Base-by-base conservation (phyloP, 805 yeast species). In the Saturnispora halmiae region DNA sequence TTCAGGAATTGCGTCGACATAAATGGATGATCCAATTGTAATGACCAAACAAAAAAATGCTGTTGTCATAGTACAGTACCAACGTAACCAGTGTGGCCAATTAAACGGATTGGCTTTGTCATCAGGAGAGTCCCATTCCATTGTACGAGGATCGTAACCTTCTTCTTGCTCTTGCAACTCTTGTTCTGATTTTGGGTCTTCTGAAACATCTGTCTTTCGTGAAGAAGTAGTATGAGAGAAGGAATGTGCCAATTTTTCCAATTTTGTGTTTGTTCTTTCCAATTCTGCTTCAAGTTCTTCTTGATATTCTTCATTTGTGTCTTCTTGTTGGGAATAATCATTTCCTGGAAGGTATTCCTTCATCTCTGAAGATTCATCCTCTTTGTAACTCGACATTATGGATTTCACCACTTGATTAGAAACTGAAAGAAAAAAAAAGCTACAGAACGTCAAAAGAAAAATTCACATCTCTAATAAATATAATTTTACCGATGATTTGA, bases 21-120 rank as follows among this genome's bases (percentile, higher is more conserved):
- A 82, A 41, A 82, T 64, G 0, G 90, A 82, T 0, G 88, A 79
- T 19, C 92, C 90, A 55, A 82, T 70, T 0, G 87, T 75, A 25
- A 80, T 80, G 26, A 76, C 81, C 27, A 82, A 65, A 65, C 88
- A 81, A 36, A 76, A 63, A 18, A 65, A 44, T 2, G 87, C 86
- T 11, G 78, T 73, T 4, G 75, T 67, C 75, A 77, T 70, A 1
- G 88, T 80, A 42, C 73, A 61, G 31, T 56, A 54, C 87, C 88
- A 80, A 59, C 72, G 77, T 54, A 70, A 77, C 71, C 71, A 63
- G 3, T 38, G 20, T 3, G 83, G 70, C 87, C 87, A 82, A 54
- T 80, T 81, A 44, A 66, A 67, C 9, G 90, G 90, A 53, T 79
- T 74, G 21, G 55, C 83, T 36, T 64, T 66, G 54, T 82, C 88